Evolutionary conservation across 768 basidiomycete species (phyloP).

Genomic region (Auriscalpium microsporum): DNA sequence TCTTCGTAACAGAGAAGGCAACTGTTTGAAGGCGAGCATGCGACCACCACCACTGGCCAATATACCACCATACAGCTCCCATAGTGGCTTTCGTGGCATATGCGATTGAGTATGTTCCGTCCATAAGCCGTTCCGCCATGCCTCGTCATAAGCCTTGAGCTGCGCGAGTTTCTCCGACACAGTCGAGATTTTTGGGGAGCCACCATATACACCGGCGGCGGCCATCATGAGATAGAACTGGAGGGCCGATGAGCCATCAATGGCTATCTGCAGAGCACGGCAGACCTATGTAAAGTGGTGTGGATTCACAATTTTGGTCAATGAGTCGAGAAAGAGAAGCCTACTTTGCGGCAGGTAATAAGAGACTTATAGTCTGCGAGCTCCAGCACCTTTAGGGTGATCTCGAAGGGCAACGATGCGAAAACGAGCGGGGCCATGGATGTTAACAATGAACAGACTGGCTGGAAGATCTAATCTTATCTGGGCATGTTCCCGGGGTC

Average conservation of each 20-base stretch:
- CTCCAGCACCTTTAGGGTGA: slow-evolving; percentile 4
- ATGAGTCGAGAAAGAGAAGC: background rate
- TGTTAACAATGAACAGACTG: background rate
- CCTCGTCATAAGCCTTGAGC: slow-evolving; percentile 1
- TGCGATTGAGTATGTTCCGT: background rate
- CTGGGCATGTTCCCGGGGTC: slow-evolving; percentile 9
- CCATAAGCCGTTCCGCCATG: slow-evolving; percentile 10
- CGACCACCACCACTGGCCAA: slow-evolving; percentile 2
- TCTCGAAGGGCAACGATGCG: slow-evolving; percentile 1
- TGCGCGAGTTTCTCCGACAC: slow-evolving; percentile 1
- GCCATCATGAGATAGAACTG: slow-evolving; percentile 8
- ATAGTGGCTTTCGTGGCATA: background rate
- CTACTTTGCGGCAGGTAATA: slow-evolving; percentile 2
- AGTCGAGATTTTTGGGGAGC: background rate
- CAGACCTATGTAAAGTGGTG: background rate
- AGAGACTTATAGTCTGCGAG: background rate
- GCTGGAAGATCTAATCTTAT: slow-evolving; percentile 8
- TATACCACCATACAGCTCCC: slow-evolving; percentile 14
- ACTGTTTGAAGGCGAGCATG: slow-evolving; percentile 3
- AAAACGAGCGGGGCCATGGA: background rate
- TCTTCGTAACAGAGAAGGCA: slow-evolving; percentile 11
- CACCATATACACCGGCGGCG: slow-evolving; percentile 7
- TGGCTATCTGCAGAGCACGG: slow-evolving; percentile 2
- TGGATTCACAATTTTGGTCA: too few species aligned
- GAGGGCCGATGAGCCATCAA: slow-evolving; percentile 4